Evolutionary conservation across 345 rosid genomes (phyloP), one percentile per base, ranked within the genome.

Genomic region (Salix exigua): DNA sequence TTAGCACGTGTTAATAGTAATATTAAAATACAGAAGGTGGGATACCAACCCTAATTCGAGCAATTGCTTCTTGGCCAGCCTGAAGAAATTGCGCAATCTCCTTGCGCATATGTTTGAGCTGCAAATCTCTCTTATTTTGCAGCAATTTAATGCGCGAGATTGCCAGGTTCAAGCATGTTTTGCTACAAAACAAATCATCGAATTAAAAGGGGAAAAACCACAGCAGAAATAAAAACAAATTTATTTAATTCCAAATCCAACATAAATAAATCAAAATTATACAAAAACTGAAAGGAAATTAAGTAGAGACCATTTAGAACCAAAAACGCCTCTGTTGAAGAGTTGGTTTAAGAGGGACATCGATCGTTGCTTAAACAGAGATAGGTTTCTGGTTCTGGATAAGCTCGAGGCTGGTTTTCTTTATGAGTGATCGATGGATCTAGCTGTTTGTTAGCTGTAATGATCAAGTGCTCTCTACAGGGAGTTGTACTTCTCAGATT

Each of bases 281-380:
- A 63, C 21, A 2, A 38, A 8, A 11, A 2, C 6, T 2, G 40
- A 26, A 25, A 44, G 63, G 17, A 44, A 75, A 77, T 37, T 71
- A 31, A 46, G 33, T 73, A 77, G 75, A 46, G 48, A 88, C 91
- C 98, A 90, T 88, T 91, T 92, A 42, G 97, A 81, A 78, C 90
- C 97, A 68, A 92, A 94, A 82, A 94, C 82, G 70, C 98, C 97
- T 75, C 98, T 88, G 80, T 91, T 94, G 88, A 94, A 92, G 81
- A 94, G 94, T 76, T 94, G 97, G 79, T 91, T 94, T 35, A 92
- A 84, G 77, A 94, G 93, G 66, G 98, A 94, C 98, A 92, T 92
- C 44, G 82, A 23, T 64, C 26, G 62, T 3, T 68, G 71, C 69
- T 66, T 33, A 17, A 66, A 16, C 11, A 66, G 23, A 5, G 69